Evolutionary conservation across 2,329 filamentous ascomycete genomes (phyloP), one percentile per base, ranked within the genome.

Genomic region (Aspergillus ochraceus): DNA sequence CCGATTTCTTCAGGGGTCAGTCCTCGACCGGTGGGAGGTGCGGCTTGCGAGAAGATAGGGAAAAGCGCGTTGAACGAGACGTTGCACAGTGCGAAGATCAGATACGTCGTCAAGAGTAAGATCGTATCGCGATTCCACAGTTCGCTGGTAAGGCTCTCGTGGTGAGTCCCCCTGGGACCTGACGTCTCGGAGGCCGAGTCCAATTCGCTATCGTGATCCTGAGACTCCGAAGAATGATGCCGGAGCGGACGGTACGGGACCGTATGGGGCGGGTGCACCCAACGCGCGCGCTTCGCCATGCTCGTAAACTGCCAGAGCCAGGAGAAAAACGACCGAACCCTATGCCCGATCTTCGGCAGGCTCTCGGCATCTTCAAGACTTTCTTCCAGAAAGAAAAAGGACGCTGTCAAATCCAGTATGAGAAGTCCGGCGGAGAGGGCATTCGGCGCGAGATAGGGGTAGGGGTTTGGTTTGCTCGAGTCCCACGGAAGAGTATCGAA

Each of bases 61-160:
- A 96, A 99, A 0, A 99, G 81, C 19, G 91, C 94, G 76, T 97
- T 97, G 83, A 93, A 99, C 3, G 92, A 92, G 65, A 97, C 92
- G 74, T 98, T 98, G 61, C 90, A 88, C 5, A 99, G 83, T 70
- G 97, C 93, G 72, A 98, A 99, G 53, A 98, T 89, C 49, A 97
- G 85, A 71, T 97, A 98, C 0, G 93, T 96, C 55, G 86, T 74
- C 6, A 99, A 84, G 0, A 99, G 84, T 2, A 96, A 80, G 12
- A 97, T 74, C 0, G 92, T 97, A 60, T 95, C 92, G 59, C 88
- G 84, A 69, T 91, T 96, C 54, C 94, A 82, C 1, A 97, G 77
- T 54, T 86, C 81, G 42, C 84, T 84, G 24, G 80, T 80, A 11
- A 88, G 76, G n/a, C 79, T 79, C 57, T 77, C 77, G 12, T 72